Percentiles rank a stretch among this genome's conserved stretches.
Conservation (phyloP, 495 filamentous ascomycete genomes). For the Podospora australis region DNA sequence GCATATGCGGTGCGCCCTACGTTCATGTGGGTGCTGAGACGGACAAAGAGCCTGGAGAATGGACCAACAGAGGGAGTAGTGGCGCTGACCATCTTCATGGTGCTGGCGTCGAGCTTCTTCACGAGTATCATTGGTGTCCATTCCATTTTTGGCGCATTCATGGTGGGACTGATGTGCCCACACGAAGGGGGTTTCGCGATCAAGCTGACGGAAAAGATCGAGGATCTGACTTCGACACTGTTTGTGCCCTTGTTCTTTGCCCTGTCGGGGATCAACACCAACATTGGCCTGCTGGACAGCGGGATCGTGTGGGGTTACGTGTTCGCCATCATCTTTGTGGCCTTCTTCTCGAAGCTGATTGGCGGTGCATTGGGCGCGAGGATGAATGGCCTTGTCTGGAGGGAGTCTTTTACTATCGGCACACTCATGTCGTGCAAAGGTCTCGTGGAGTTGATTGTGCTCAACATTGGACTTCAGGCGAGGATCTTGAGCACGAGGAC, state of each 20-base stretch:
- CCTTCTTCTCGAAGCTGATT: constrained; percentile 74
- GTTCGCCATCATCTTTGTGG: constrained; percentile 71
- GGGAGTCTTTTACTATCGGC: constrained; percentile 84
- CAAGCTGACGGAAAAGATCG: constrained; percentile 86
- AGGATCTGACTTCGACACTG: constrained; percentile 75
- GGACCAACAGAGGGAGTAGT: constrained; percentile 80
- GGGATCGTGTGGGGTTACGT: constrained; percentile 89
- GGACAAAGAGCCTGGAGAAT: constrained; percentile 70
- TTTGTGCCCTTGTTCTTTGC: constrained; percentile 91
- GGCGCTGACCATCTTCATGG: constrained; percentile 68
- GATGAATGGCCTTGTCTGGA: constrained; percentile 72
- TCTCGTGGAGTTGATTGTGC: constrained; percentile 84
- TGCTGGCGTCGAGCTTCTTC: constrained; percentile 80
- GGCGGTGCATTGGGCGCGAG: constrained; percentile 76
- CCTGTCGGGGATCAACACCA: constrained; percentile 81
- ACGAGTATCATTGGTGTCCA: constrained; percentile 76
- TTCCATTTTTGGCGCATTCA: constrained; percentile 78
- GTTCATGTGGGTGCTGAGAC: constrained; percentile 65
- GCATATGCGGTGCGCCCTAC: constrained; percentile 64
- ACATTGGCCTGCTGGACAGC: constrained; percentile 72
- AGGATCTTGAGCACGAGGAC: constrained; percentile 76
- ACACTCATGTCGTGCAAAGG: constrained; percentile 95
- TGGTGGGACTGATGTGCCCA: constrained; percentile 82
- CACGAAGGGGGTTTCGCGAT: constrained; percentile 90
- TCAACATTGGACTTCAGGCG: constrained; percentile 92